Conservation (phyloP, 345 rosid genomes). For the Dimocarpus longan region DNA sequence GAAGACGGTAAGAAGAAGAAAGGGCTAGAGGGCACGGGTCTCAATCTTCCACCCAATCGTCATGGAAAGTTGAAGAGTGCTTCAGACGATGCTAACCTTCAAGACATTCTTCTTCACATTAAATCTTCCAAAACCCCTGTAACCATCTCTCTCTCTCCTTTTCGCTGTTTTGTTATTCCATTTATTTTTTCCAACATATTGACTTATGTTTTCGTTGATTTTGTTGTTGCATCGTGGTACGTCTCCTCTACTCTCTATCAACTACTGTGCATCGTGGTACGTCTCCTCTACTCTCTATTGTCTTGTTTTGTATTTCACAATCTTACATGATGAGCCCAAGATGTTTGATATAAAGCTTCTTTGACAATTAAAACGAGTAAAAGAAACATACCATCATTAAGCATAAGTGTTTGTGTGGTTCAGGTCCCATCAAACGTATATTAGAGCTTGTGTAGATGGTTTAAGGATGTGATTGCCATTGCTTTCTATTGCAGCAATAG, state of each 20-base stretch:
- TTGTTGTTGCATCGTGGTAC: conserved; percentile 32
- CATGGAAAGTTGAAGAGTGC: conserved; percentile 58
- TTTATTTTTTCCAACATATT: background rate
- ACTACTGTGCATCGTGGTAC: conserved; percentile 69
- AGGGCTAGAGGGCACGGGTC: conserved; percentile 36
- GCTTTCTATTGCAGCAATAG: conserved; percentile 54
- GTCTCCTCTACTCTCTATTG: background rate
- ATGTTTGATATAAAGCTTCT: conserved; percentile 51
- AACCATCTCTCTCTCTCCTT: background rate
- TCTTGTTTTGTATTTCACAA: background rate
- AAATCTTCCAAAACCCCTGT: conserved; percentile 55
- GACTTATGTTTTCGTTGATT: background rate
- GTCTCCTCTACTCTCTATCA: conserved; percentile 62
- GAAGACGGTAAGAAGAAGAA: conserved; percentile 18
- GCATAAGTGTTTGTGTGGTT: too few species aligned
- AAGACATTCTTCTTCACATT: conserved; percentile 44
- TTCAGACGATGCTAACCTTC: conserved; percentile 45
- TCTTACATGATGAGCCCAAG: conserved; percentile 19
- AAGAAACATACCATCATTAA: too few species aligned
- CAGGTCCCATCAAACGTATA: too few species aligned
- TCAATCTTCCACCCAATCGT: conserved; percentile 38
- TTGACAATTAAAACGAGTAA: background rate
- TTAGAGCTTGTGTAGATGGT: too few species aligned
- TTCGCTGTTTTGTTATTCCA: background rate
- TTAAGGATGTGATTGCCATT: conserved; percentile 46